A percentile compares a stretch with the other conserved stretches of the same genome.
Conservation (phyloP, 2,329 filamentous ascomycete genomes). For the Didymella arachidicola region DNA sequence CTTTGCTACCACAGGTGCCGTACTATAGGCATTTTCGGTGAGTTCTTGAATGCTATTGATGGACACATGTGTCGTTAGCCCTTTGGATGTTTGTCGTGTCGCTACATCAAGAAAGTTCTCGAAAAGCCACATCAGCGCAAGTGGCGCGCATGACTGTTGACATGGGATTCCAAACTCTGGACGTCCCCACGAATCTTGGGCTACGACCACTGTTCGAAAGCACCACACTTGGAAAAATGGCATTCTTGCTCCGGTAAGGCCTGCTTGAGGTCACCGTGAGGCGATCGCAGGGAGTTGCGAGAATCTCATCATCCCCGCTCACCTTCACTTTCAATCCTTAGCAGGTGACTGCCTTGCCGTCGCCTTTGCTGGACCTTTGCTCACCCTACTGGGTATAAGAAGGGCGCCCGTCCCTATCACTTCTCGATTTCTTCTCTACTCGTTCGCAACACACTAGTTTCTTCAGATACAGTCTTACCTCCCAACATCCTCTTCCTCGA, state of each 20-base stretch:
- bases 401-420: background rate
- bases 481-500: background rate
- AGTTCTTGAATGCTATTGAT: too few species aligned
- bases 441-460: background rate
- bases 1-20: too few species aligned
- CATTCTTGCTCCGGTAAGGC: background rate
- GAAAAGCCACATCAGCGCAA: too few species aligned
- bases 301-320: background rate
- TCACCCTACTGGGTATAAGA: slow-evolving; percentile 1
- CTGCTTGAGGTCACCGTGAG: background rate
- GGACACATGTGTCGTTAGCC: too few species aligned
- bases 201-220: background rate
- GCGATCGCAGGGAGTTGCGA: background rate
- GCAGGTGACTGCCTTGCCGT: background rate
- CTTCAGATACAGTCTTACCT: background rate
- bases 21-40: too few species aligned
- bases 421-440: background rate
- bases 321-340: slow-evolving; percentile 10
- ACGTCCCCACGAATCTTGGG: background rate
- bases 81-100: too few species aligned
- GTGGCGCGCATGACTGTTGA: too few species aligned
- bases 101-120: too few species aligned
- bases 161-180: background rate
- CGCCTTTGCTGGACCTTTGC: background rate
- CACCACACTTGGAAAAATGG: background rate